phyloP scores from a whole-genome alignment of 108 stramenopile genomes.

The Cyclotella distinguenda region DNA sequence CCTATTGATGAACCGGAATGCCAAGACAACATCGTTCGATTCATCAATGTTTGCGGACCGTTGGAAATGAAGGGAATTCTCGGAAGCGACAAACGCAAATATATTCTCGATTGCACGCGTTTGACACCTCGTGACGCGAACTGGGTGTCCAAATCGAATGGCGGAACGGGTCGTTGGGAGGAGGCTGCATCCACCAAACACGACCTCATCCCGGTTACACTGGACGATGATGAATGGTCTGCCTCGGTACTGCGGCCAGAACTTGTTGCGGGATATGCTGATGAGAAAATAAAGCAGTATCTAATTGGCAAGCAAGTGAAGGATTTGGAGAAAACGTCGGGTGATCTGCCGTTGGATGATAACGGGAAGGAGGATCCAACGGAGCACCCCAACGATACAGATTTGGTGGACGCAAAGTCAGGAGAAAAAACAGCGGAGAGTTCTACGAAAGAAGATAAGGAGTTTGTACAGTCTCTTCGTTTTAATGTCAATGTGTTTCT shows the following conservation, averaged over 20 bases:
- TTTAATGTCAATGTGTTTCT: slow-evolving; percentile 93
- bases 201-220: slow-evolving; percentile 14
- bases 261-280: slow-evolving; percentile 69
- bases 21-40: slow-evolving; percentile 27
- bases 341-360: neutral
- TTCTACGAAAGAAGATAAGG: slow-evolving; percentile 62
- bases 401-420: slow-evolving; percentile 4
- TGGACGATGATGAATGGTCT: slow-evolving; percentile 81
- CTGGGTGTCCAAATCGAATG: slow-evolving; percentile 74
- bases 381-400: slow-evolving; percentile 22
- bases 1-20: slow-evolving; percentile 38
- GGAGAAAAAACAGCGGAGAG: neutral
- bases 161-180: slow-evolving; percentile 82
- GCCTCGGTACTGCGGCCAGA: slow-evolving; percentile 82
- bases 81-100: slow-evolving; percentile 89
- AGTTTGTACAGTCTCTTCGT: slow-evolving; percentile 60
- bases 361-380: slow-evolving; percentile 19
- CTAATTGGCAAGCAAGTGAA: slow-evolving; percentile 21
- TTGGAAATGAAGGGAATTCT: slow-evolving; percentile 91
- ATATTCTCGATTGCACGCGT: slow-evolving; percentile 89
- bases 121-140: slow-evolving; percentile 95
- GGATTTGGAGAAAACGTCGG: slow-evolving; percentile 7
- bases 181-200: neutral
- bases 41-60: slow-evolving; percentile 69
- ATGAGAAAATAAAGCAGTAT: slow-evolving; percentile 58